A percentile compares a stretch with the other conserved stretches of the same genome.
Conservation (phyloP, 805 yeast genomes). For the Teunomyces cretensis region DNA sequence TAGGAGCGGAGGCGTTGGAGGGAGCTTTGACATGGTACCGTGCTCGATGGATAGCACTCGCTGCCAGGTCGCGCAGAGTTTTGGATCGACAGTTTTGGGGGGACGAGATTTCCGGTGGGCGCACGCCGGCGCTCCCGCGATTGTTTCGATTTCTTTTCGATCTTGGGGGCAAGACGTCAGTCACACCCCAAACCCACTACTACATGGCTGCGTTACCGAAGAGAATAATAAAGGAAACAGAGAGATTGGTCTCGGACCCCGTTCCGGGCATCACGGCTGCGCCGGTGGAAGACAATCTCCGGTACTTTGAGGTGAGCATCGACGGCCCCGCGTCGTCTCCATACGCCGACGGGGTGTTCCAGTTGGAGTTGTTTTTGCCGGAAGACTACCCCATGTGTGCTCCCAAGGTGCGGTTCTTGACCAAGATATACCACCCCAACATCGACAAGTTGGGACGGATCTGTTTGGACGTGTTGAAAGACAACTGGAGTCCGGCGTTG, state of each 20-base stretch:
- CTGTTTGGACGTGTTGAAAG: constrained; percentile 90
- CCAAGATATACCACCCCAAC: constrained; percentile 94
- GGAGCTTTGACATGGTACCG: constrained; percentile 16
- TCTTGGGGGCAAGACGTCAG: not conserved
- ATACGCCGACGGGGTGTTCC: constrained; percentile 77
- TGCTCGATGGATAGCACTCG: no score
- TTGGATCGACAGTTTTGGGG: no score
- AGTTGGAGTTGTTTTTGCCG: constrained; percentile 84
- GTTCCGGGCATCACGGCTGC: constrained; percentile 93
- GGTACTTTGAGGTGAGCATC: constrained; percentile 89
- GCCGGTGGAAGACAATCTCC: constrained; percentile 91
- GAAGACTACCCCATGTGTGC: constrained; percentile 98
- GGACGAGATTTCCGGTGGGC: not conserved
- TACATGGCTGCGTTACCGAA: constrained; percentile 71
- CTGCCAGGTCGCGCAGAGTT: no score
- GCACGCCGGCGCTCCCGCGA: no score
- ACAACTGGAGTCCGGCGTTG: constrained; percentile 97
- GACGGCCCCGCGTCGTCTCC: constrained; percentile 93
- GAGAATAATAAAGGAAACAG: constrained; percentile 95
- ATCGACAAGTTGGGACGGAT: constrained; percentile 94
- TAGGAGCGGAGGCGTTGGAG: constrained; percentile 34
- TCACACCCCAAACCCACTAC: not conserved
- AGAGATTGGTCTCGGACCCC: constrained; percentile 87
- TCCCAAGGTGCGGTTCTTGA: constrained; percentile 90
- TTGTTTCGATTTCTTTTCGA: not conserved